These are phyloP conservation scores for Filobasidium floriforme DNA, from an alignment of 768 basidiomycete species.

Conservation along the genomic window DNA sequence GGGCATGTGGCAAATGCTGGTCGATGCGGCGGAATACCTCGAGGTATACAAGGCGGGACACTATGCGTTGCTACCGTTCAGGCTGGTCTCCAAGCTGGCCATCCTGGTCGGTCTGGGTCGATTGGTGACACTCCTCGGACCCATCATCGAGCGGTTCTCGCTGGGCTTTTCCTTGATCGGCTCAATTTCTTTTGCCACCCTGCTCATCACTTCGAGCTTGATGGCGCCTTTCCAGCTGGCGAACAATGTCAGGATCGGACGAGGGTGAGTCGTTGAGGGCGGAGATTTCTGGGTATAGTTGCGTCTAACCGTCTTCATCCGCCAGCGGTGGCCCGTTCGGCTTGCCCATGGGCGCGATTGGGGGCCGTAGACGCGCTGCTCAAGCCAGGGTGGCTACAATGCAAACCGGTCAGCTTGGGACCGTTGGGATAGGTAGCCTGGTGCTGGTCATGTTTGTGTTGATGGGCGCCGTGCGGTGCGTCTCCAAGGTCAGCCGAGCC, in stretches of 20 bases:
- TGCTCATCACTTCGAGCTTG: slow-evolving; percentile 20
- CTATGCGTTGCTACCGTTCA: neutral
- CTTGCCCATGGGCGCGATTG: slow-evolving; percentile 7
- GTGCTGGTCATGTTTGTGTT: slow-evolving; percentile 20
- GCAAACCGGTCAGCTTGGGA: neutral
- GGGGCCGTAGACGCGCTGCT: slow-evolving; percentile 6
- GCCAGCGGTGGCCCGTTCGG: slow-evolving; percentile 15
- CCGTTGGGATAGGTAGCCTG: slow-evolving; percentile 16
- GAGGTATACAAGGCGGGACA: neutral
- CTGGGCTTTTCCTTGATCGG: slow-evolving; percentile 24
- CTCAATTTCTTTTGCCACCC: slow-evolving; percentile 19
- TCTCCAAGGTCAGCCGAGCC: slow-evolving; percentile 1
- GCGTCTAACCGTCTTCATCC: neutral
- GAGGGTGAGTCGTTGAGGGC: slow-evolving; percentile 1
- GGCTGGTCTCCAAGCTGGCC: neutral
- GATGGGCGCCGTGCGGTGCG: slow-evolving; percentile 21
- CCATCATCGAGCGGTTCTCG: slow-evolving; percentile 17
- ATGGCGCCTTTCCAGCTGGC: slow-evolving; percentile 20
- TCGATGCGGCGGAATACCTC: neutral
- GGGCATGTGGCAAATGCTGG: neutral
- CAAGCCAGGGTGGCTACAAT: slow-evolving; percentile 1
- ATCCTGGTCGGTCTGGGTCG: neutral
- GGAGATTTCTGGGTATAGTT: neutral
- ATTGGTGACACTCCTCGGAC: neutral
- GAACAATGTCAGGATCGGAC: slow-evolving; percentile 22